Evolutionary conservation across 768 basidiomycete genomes (phyloP).

Genomic region (Epithele typhae): DNA sequence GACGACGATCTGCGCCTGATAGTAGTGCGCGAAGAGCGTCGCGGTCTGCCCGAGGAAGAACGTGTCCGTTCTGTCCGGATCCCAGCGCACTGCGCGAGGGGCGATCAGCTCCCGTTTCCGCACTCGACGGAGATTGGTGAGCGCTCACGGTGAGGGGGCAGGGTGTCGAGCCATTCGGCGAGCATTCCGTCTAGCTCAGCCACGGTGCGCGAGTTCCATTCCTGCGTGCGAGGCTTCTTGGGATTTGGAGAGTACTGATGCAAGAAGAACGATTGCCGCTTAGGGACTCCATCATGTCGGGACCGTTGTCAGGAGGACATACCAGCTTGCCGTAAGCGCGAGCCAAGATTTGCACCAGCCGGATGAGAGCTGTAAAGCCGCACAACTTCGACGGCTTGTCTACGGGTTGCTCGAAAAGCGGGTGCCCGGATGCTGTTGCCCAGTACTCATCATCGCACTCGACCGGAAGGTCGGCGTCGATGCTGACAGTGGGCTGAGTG

Average conservation of each 20-base stretch:
- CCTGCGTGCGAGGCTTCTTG: conserved; percentile 1
- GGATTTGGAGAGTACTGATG: conserved; percentile 24
- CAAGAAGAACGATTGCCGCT: conserved; percentile 35
- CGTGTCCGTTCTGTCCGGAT: conserved; percentile 18
- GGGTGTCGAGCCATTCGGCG: conserved; percentile 54
- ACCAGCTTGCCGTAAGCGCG: conserved; percentile 46
- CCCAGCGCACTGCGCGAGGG: conserved; percentile 21
- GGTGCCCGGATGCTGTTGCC: conserved; percentile 47
- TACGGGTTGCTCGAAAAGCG: conserved; percentile 58
- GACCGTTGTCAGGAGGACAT: conserved; percentile 29
- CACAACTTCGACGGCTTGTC: conserved; percentile 47
- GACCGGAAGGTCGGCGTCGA: conserved; percentile 52
- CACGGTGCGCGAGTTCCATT: conserved; percentile 48
- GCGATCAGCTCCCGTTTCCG: too few relatives aligned
- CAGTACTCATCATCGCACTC: conserved; percentile 81
- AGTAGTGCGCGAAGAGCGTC: conserved; percentile 37
- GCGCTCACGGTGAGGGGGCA: conserved; percentile 49
- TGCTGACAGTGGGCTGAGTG: conserved; percentile 34
- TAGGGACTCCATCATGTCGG: too few relatives aligned
- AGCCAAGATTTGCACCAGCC: conserved; percentile 57
- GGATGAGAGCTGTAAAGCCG: conserved; percentile 46
- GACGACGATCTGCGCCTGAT: conserved; percentile 55
- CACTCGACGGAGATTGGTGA: background rate
- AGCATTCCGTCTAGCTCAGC: conserved; percentile 58
- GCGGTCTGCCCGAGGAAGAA: conserved; percentile 32